A percentile compares a stretch with the other conserved stretches of the same genome.
These are phyloP conservation scores for Suillus bovinus DNA, from an alignment of 768 basidiomycete genomes.

Conservation along the genomic window DNA sequence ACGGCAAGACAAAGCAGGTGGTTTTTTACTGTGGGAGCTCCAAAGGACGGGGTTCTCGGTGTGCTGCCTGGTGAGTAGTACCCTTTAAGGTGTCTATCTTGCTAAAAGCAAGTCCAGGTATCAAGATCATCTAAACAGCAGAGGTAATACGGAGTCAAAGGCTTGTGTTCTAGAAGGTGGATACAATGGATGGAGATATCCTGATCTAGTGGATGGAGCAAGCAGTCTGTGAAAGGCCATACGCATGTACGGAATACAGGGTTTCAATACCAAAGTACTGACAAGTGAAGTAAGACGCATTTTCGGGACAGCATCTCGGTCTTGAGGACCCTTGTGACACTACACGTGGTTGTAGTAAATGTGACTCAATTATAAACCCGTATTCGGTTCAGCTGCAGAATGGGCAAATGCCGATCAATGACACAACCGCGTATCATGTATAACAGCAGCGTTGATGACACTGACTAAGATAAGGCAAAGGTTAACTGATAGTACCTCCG, in stretches of 20 bases:
- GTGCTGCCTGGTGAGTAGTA: constrained; percentile 51
- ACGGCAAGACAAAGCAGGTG: constrained; percentile 40
- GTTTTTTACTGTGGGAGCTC: constrained; percentile 59
- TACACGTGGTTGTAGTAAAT: neutral
- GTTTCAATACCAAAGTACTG: neutral
- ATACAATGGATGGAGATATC: constrained; percentile 38
- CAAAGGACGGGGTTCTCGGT: constrained; percentile 51
- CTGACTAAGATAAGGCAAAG: neutral
- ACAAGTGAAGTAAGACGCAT: neutral
- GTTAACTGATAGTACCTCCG: neutral
- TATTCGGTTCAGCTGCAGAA: neutral
- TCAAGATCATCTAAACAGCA: constrained; percentile 45
- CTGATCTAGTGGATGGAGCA: neutral
- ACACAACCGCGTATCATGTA: neutral
- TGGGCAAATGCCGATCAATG: neutral
- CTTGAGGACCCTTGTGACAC: neutral
- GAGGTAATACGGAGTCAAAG: constrained; percentile 33
- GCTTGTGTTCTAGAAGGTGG: constrained; percentile 47
- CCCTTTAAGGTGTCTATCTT: neutral
- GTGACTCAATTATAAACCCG: neutral
- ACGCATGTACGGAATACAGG: neutral
- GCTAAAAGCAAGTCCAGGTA: constrained; percentile 37
- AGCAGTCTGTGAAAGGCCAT: neutral
- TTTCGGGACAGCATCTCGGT: neutral
- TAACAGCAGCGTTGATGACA: neutral